A percentile compares a stretch with the other conserved stretches of the same genome.
phyloP scores from a whole-genome alignment of 2,329 filamentous ascomycete species.

The Mycosphaerella sp. region DNA sequence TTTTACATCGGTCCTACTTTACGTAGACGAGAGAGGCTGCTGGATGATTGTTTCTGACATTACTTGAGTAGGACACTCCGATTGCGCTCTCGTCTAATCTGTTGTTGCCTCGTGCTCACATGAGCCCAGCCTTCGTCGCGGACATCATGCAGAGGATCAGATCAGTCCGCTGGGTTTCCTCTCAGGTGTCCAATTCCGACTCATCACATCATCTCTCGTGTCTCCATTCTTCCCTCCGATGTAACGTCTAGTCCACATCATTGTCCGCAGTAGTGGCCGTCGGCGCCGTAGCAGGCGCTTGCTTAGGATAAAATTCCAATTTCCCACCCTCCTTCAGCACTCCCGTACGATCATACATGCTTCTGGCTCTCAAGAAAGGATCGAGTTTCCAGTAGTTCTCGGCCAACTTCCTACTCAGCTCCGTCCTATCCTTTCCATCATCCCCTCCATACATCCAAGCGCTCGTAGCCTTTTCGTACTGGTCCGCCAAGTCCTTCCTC shows the following conservation, averaged over 20 bases:
- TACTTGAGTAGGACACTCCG: too few species aligned
- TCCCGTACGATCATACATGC: conserved; percentile 76
- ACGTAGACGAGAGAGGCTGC: too few species aligned
- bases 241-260: conserved; percentile 9
- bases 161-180: too few species aligned
- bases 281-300: neutral
- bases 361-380: conserved; percentile 74
- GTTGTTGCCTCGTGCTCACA: too few species aligned
- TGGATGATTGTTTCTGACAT: too few species aligned
- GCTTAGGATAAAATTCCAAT: conserved; percentile 61
- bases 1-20: too few species aligned
- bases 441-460: conserved; percentile 61
- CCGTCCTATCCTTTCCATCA: conserved; percentile 29
- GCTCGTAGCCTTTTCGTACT: conserved; percentile 67
- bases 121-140: too few species aligned
- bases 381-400: conserved; percentile 85
- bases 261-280: neutral
- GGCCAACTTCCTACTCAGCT: conserved; percentile 47
- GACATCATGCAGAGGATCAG: too few species aligned
- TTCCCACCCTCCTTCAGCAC: conserved; percentile 61
- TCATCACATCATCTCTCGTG: too few species aligned
- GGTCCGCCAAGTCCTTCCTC: conserved; percentile 58
- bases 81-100: too few species aligned
- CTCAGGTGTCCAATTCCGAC: too few species aligned
- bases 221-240: neutral